These are phyloP conservation scores for Luffa acutangula DNA, from an alignment of 306 rosid species.

Conservation along the genomic window DNA sequence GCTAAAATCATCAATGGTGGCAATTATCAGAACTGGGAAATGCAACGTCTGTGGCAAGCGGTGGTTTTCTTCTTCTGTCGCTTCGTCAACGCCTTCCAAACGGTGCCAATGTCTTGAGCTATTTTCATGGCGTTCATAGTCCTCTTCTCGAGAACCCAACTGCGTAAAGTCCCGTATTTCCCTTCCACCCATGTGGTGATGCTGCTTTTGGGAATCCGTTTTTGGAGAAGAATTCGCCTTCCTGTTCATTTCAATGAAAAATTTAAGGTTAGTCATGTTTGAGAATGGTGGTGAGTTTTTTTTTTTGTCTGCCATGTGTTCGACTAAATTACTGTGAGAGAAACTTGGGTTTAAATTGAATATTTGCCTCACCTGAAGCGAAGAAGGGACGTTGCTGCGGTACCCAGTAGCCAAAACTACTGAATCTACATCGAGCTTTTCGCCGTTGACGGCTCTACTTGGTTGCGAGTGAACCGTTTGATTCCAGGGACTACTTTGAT, in stretches of 20 bases:
- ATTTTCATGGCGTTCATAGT: constrained; percentile 72
- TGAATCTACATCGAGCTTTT: constrained; percentile 45
- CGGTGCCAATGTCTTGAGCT: constrained; percentile 64
- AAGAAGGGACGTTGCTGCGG: constrained; percentile 87
- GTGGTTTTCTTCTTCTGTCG: constrained; percentile 42
- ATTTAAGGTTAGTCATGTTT: not conserved
- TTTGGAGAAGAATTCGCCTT: constrained; percentile 70
- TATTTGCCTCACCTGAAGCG: constrained; percentile 77
- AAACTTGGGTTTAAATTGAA: not conserved
- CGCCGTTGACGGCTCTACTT: constrained; percentile 51
- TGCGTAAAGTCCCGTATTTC: constrained; percentile 75
- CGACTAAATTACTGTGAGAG: not conserved
- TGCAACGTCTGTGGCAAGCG: constrained; percentile 70
- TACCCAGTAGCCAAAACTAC: constrained; percentile 83
- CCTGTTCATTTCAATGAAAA: constrained; percentile 34
- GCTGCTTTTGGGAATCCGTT: constrained; percentile 73
- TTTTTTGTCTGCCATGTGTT: not conserved
- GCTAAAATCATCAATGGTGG: not conserved
- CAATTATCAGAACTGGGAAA: constrained; percentile 54
- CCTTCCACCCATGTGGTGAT: constrained; percentile 88
- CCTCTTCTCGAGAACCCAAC: constrained; percentile 94
- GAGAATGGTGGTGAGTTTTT: not conserved
- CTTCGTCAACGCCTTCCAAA: constrained; percentile 63
- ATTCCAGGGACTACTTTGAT: constrained; percentile 70
- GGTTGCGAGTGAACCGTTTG: constrained; percentile 32